phyloP scores from a whole-genome alignment of 495 filamentous ascomycete genomes.

The Extremus antarcticus region DNA sequence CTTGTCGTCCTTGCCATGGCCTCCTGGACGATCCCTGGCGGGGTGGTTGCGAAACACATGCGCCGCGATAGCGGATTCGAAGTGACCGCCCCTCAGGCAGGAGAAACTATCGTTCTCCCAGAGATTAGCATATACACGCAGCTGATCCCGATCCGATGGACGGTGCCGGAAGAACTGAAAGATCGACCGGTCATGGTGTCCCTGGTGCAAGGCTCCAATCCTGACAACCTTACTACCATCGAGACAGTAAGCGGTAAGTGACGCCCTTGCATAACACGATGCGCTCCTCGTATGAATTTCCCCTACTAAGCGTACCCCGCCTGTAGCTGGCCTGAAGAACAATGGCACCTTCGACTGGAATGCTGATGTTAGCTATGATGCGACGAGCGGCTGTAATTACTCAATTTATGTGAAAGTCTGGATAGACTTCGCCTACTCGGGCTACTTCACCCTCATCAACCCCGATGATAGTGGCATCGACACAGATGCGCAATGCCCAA shows the following conservation, averaged over 20 bases:
- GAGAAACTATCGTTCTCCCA: not conserved
- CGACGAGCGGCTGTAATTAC: not conserved
- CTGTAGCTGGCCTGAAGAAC: not conserved
- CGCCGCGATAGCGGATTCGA: not conserved
- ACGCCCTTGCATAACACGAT: not conserved
- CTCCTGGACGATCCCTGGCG: too few species aligned
- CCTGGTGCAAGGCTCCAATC: not conserved
- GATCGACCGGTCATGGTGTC: not conserved
- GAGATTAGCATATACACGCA: not conserved
- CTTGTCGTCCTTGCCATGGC: too few species aligned
- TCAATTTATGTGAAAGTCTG: not conserved
- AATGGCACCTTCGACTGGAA: not conserved
- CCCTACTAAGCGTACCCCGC: too few species aligned
- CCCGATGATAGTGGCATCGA: slow-evolving; percentile 1
- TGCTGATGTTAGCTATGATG: not conserved
- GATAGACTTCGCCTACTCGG: not conserved
- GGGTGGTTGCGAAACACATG: not conserved
- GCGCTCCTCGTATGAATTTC: not conserved
- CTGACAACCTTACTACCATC: not conserved
- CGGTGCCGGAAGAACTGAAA: not conserved
- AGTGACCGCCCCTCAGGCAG: not conserved
- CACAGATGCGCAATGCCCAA: not conserved
- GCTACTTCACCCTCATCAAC: not conserved
- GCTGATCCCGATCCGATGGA: not conserved
- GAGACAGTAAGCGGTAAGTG: not conserved